phyloP scores from a whole-genome alignment of 169 alveolate genomes.

The Plasmodium gallinaceum region DNA sequence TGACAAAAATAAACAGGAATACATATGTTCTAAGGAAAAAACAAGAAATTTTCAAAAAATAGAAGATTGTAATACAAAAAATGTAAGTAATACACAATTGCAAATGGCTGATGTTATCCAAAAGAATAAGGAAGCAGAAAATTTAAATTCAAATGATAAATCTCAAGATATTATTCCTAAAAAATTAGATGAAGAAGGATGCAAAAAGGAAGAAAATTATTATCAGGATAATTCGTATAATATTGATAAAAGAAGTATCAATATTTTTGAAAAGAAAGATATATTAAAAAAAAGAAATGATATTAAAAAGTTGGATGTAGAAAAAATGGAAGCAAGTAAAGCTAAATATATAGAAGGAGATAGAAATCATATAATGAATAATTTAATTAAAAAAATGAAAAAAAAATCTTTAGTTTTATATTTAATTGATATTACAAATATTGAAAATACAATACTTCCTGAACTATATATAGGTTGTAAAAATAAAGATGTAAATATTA shows the following conservation, averaged over 20 bases:
- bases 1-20: background rate
- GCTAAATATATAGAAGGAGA: slow-evolving; percentile 68
- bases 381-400: slow-evolving; percentile 79
- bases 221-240: slow-evolving; percentile 51
- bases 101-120: background rate
- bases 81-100: background rate
- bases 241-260: slow-evolving; percentile 52
- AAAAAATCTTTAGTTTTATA: slow-evolving; percentile 85
- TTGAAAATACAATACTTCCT: slow-evolving; percentile 89
- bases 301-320: slow-evolving; percentile 50
- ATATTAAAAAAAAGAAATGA: slow-evolving; percentile 68
- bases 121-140: background rate
- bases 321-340: slow-evolving; percentile 62
- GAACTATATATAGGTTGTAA: slow-evolving; percentile 89
- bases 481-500: slow-evolving; percentile 85
- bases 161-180: no score
- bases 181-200: background rate
- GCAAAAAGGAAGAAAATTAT: background rate
- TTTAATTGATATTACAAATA: slow-evolving; percentile 87
- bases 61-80: background rate
- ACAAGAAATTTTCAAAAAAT: background rate
- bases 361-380: slow-evolving; percentile 68
- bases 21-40: no score
- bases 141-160: background rate
- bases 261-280: slow-evolving; percentile 64